These are phyloP conservation scores for Calonectria fujianensis DNA, from an alignment of 2,329 filamentous ascomycete species.

Conservation along the genomic window DNA sequence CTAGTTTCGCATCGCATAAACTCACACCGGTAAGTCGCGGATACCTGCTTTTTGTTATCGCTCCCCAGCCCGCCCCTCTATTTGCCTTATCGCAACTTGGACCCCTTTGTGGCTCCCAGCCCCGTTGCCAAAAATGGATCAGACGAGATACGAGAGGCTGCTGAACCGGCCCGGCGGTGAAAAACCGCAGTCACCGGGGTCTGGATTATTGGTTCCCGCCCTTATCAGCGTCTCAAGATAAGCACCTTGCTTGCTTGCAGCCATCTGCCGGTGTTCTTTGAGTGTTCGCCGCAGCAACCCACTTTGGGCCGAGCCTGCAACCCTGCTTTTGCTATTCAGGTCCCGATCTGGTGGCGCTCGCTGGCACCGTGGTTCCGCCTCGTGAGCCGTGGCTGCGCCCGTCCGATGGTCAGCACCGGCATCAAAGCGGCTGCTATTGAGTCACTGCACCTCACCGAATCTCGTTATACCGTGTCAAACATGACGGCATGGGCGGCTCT, in stretches of 20 bases:
- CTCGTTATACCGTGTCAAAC: constrained; percentile 32
- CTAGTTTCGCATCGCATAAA: constrained; percentile 36
- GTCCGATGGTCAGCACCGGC: constrained; percentile 39
- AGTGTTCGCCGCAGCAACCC: constrained; percentile 40
- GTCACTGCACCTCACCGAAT: constrained; percentile 34
- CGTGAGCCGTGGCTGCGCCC: constrained; percentile 41
- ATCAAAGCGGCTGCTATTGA: constrained; percentile 38
- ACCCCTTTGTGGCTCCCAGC: constrained; percentile 41
- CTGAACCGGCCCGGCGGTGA: constrained; percentile 56
- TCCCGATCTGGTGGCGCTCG: constrained; percentile 53
- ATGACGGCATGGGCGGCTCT: constrained; percentile 41
- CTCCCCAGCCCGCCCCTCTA: constrained; percentile 34
- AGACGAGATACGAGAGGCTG: constrained; percentile 45
- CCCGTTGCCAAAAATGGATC: constrained; percentile 44
- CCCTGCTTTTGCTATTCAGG: constrained; percentile 43
- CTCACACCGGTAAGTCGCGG: constrained; percentile 42
- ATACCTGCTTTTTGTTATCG: constrained; percentile 36
- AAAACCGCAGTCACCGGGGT: constrained; percentile 48
- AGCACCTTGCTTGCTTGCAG: constrained; percentile 39
- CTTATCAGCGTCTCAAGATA: constrained; percentile 48
- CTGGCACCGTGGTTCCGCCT: constrained; percentile 38
- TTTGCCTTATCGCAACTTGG: constrained; percentile 42
- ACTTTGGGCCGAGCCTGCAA: constrained; percentile 31
- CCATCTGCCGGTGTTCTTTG: constrained; percentile 42
- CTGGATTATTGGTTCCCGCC: constrained; percentile 36